These are phyloP conservation scores for Geotrichum australiense DNA, from an alignment of 1,139 yeast species.

Conservation along the genomic window DNA sequence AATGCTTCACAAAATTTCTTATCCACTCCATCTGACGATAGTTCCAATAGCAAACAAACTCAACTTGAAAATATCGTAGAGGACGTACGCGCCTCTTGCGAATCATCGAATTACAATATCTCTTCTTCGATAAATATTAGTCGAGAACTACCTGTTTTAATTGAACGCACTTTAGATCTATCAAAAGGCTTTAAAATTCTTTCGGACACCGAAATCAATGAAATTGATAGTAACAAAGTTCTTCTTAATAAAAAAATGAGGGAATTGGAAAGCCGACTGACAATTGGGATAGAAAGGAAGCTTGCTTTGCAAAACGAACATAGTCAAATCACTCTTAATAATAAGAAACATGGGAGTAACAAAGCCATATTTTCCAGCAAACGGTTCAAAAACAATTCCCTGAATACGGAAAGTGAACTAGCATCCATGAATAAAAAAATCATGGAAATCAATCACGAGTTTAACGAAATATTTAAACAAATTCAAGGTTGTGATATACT, in stretches of 20 bases:
- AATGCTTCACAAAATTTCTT: no score
- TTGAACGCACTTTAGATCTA: not conserved
- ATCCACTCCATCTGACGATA: no score
- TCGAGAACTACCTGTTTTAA: not conserved
- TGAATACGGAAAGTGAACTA: not conserved
- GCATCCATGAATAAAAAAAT: not conserved
- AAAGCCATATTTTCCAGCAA: constrained; percentile 3
- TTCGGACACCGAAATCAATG: constrained; percentile 7
- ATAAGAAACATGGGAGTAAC: not conserved
- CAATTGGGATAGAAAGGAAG: constrained; percentile 3
- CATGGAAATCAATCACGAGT: constrained; percentile 1
- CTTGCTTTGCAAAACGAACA: not conserved
- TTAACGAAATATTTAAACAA: not conserved
- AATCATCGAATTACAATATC: no score
- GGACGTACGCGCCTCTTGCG: no score
- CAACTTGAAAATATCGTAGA: no score
- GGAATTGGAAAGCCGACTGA: not conserved
- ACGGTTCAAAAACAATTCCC: not conserved
- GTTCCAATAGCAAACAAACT: no score
- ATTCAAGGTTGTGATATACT: constrained; percentile 1
- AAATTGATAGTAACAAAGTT: constrained; percentile 2
- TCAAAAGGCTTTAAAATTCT: constrained; percentile 1
- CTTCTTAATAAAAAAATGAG: not conserved
- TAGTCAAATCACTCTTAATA: no score
- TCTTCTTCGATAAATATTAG: no score